A percentile compares a stretch with the other conserved stretches of the same genome.
phyloP scores from a whole-genome alignment of 306 rosid genomes.

The Trifolium dubium region DNA sequence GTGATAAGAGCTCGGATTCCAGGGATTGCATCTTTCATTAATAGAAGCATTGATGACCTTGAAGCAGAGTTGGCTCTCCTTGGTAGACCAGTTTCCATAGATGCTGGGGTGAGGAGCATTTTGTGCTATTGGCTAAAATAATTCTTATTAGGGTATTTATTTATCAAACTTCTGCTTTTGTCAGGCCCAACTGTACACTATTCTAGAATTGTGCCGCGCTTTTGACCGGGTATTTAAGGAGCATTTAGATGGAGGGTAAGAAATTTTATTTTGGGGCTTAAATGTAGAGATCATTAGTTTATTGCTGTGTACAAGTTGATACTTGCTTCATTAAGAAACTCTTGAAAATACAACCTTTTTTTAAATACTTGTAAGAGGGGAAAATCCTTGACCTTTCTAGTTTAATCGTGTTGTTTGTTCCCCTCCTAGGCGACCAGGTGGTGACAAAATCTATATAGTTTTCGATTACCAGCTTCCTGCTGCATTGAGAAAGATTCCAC shows the following conservation, averaged over 20 bases:
- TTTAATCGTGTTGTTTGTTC: conserved; percentile 41
- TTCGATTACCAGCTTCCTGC: conserved; percentile 97
- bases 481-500: conserved; percentile 95
- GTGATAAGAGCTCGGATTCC: conserved; percentile 87
- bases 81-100: conserved; percentile 87
- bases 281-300: neutral
- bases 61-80: conserved; percentile 83
- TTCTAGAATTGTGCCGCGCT: conserved; percentile 86
- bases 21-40: conserved; percentile 73
- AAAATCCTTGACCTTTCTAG: conserved; percentile 27
- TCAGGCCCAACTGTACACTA: conserved; percentile 87
- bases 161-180: conserved; percentile 30
- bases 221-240: conserved; percentile 91
- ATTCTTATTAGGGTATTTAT: conserved; percentile 14
- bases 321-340: neutral
- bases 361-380: neutral
- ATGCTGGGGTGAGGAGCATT: conserved; percentile 83
- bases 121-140: conserved; percentile 6
- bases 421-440: conserved; percentile 79
- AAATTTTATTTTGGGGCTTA: neutral
- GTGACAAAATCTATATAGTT: conserved; percentile 84
- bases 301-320: neutral
- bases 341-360: neutral
- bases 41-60: conserved; percentile 87
- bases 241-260: conserved; percentile 96